Conservation (phyloP, 2,329 filamentous ascomycete genomes). For the Neonectria faginata region DNA sequence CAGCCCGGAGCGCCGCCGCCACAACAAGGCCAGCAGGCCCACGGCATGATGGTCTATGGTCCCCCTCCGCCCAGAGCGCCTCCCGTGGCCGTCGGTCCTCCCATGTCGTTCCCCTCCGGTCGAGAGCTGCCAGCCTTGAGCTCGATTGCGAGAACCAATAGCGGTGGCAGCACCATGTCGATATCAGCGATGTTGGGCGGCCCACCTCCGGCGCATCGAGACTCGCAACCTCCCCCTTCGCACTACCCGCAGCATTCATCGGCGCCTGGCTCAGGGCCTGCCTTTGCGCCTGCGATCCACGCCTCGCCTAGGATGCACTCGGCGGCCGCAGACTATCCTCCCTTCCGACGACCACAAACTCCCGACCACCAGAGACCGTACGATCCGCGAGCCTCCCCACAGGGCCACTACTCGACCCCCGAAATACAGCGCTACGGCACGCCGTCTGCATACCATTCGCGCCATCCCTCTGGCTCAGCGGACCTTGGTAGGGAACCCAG, state of each 20-base stretch:
- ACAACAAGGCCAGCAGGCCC: conserved; percentile 46
- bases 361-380: conserved; percentile 75
- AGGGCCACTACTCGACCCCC: conserved; percentile 66
- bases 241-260: conserved; percentile 59
- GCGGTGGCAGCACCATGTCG: conserved; percentile 67
- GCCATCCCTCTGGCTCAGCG: conserved; percentile 60
- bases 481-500: conserved; percentile 58
- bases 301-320: conserved; percentile 68
- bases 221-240: conserved; percentile 53
- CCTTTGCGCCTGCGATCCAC: conserved; percentile 62
- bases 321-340: conserved; percentile 68
- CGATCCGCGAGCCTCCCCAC: conserved; percentile 63
- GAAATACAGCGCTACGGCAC: conserved; percentile 70
- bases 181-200: conserved; percentile 71
- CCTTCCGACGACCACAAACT: conserved; percentile 76
- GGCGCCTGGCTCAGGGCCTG: conserved; percentile 56
- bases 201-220: conserved; percentile 58
- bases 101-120: conserved; percentile 59
- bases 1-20: conserved; percentile 50
- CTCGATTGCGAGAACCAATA: conserved; percentile 60
- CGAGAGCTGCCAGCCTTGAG: conserved; percentile 66
- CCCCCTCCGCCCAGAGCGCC: conserved; percentile 61
- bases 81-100: conserved; percentile 56
- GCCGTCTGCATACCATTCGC: conserved; percentile 65
- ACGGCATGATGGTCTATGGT: conserved; percentile 55